Evolutionary conservation across 2,329 filamentous ascomycete species (phyloP), one percentile per base, ranked within the genome.

Genomic region (Penicillium digitatum): DNA sequence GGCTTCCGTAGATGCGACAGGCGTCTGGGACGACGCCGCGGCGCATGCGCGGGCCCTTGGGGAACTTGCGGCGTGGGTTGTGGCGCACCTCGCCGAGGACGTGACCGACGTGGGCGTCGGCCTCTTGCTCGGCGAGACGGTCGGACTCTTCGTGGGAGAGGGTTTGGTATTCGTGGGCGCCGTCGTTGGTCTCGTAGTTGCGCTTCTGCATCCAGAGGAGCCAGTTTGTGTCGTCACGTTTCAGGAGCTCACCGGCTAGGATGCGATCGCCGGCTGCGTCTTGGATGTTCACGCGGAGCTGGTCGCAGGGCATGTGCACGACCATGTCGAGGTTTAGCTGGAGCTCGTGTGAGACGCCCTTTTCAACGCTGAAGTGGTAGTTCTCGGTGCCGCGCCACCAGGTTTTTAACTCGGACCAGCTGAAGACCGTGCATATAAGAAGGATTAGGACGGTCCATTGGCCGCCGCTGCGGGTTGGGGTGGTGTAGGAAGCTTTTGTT

Each of bases 321-420:
- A 97, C 89, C n/a, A 95, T 80, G 74, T 99, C 94, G 55, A 99
- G 79, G 77, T 99, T 99, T 76, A 99, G 88, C 75, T 97, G 92
- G 72, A 99, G 83, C 59, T 86, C 82, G 74, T 90, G 90, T 3
- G 88, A 87, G 37, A 99, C 82, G 62, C 90, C 90, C 75, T 95
- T 94, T 74, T 97, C 94, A 54, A 99, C 93, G 57, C 87, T 87
- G 75, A 97, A 99, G 57, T 89, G 89, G 72, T 97, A 93, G 53
- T 85, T 86, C 69, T 96, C 94, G 51, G 82, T 78, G 64, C 94
- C 94, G 54, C 81, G 79, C 83, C 89, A 94, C 91, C 93, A 97
- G 52, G 87, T 86, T 59, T 78, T 73, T 32, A 94, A 78, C 75
- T 99, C 94, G 48, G 85, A 84, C 78, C 87, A 85, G 63, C 89